Base-by-base conservation (phyloP, 805 yeast species). In the Candida nonsorbophila region DNA sequence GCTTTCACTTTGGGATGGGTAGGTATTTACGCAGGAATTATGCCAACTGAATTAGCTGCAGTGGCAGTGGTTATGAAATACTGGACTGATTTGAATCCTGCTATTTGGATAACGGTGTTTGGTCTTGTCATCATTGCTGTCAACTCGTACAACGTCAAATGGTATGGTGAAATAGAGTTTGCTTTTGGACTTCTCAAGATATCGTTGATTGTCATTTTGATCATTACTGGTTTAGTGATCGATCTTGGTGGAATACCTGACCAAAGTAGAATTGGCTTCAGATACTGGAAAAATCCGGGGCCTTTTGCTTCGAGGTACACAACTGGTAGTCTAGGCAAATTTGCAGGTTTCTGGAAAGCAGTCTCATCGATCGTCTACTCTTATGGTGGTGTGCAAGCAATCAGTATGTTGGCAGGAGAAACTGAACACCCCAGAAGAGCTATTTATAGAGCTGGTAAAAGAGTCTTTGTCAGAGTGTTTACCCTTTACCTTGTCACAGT, bases 1-100 rank as follows among this genome's bases (percentile, higher is more conserved):
- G 72, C 71, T 3, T 69, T 68, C 40, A 58, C 70, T 8, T 59
- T 60, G 37, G 75, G 76, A 20, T 69, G 70, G 62, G 40, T 58
- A 23, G 53, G 56, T 23, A 47, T 66, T 21, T 66, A 63, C 47
- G 47, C 51, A 2, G 24, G 24, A 9, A 7, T 52, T 8, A 36
- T 62, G 30, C 74, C 74, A 15, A 52, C 49, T 29, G 73, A 69
- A 36, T 47, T 70, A 21, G 48, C 69, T 14, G 73, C 74, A 2
- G 62, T 63, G n/a, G 66, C 71, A n/a, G 56, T 67, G 20, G 58
- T 68, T 5, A 53, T 69, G 40, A 54, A 59, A 12, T 69, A 58
- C 36, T 69, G 74, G 76, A 47, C 65, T 1, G 55, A 52, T 22
- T 42, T 67, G 13, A 65, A 57, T 23, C 63, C 69, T 7, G 74